Evolutionary conservation across 352 stramenopile genomes (phyloP).

Genomic region (Globisporangium middletonii): DNA sequence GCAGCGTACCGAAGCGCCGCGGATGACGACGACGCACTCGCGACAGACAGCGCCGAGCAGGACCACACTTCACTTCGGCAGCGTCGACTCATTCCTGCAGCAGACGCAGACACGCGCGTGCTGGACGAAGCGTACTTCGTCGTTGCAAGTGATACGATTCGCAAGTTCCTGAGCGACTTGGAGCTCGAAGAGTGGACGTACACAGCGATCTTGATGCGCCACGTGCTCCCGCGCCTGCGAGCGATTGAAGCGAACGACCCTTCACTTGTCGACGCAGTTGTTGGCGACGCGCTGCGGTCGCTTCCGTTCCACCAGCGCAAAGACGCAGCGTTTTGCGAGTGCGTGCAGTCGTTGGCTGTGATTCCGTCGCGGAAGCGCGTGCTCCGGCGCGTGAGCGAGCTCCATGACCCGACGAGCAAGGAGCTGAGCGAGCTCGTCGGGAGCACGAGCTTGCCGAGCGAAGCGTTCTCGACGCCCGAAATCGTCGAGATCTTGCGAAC

Average conservation of each 20-base stretch:
- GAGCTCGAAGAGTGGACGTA: conserved; percentile 51
- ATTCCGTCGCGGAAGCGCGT: conserved; percentile 52
- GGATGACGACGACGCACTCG: background rate
- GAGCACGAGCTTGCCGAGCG: conserved; percentile 50
- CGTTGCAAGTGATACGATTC: conserved; percentile 22
- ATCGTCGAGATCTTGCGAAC: conserved; percentile 50
- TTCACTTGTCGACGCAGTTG: conserved; percentile 40
- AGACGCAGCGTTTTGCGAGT: conserved; percentile 40
- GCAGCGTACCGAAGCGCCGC: background rate
- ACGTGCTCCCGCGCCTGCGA: conserved; percentile 50
- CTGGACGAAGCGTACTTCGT: conserved; percentile 50
- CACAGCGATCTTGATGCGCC: conserved; percentile 47
- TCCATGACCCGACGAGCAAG: conserved; percentile 66
- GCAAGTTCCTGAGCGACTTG: conserved; percentile 42
- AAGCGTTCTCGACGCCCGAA: conserved; percentile 34
- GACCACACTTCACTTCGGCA: conserved; percentile 9
- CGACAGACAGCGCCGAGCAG: background rate
- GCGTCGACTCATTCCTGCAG: conserved; percentile 28
- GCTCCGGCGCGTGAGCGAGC: conserved; percentile 41
- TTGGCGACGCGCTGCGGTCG: conserved; percentile 37
- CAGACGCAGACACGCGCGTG: conserved; percentile 34
- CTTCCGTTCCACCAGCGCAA: conserved; percentile 50
- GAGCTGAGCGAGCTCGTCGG: conserved; percentile 63
- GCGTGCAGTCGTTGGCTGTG: conserved; percentile 29
- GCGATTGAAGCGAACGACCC: conserved; percentile 24